These are phyloP conservation scores for Rhizopogon roseolus DNA, from an alignment of 768 basidiomycete species.

Conservation along the genomic window DNA sequence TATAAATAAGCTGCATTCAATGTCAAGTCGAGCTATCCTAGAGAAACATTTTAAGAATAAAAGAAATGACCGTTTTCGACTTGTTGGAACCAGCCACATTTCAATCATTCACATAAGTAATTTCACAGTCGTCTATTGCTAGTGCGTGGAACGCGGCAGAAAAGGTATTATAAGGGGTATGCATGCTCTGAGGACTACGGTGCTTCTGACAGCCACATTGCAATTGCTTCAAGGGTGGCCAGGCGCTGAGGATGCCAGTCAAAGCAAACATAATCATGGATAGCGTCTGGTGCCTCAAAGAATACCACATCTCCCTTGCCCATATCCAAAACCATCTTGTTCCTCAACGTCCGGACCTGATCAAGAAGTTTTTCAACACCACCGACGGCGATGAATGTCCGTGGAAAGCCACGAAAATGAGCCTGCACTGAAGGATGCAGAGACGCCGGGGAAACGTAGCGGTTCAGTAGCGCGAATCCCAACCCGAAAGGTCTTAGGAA, in stretches of 20 bases:
- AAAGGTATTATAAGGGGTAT: too few species aligned
- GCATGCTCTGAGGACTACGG: not conserved
- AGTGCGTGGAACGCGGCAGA: too few species aligned
- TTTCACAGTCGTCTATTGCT: too few species aligned
- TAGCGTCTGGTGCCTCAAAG: conserved; percentile 44
- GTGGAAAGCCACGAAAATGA: conserved; percentile 53
- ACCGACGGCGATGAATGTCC: conserved; percentile 55
- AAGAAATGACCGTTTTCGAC: too few species aligned
- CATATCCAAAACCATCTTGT: conserved; percentile 47
- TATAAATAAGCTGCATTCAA: too few species aligned
- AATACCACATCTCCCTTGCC: conserved; percentile 42
- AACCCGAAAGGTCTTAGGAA: conserved; percentile 46
- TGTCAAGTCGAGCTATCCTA: too few species aligned
- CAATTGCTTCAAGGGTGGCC: conserved; percentile 42
- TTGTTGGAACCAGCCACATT: too few species aligned
- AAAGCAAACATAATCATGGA: conserved; percentile 53
- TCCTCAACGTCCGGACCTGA: conserved; percentile 38
- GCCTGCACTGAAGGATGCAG: conserved; percentile 29
- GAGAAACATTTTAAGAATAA: too few species aligned
- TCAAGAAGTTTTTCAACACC: conserved; percentile 58
- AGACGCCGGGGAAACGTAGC: conserved; percentile 59
- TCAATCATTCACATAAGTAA: too few species aligned
- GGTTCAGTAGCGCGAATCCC: conserved; percentile 40
- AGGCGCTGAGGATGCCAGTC: conserved; percentile 48
- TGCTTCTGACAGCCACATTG: conserved; percentile 33